A percentile compares a stretch with the other conserved stretches of the same genome.
These are phyloP conservation scores for Triticum aestivum DNA, from an alignment of 176 grass and related monocot species.

Conservation along the genomic window IWGSC_CS_RefSeq_v2.1 NC_057800.1:166818961-166819460, in stretches of 20 bases:
- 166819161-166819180: not conserved
- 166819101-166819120: slow-evolving; percentile 9
- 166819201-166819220: slow-evolving; percentile 14
- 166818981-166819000: not conserved
- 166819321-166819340: not conserved
- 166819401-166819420: slow-evolving; percentile 92
- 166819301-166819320: not conserved
- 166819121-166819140: not conserved
- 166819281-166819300: not conserved
- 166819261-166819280: not conserved
- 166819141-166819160: slow-evolving; percentile 19
- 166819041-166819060: not conserved
- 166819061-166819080: not conserved
- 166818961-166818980: not conserved
- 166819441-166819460: slow-evolving; percentile 87
- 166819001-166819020: not conserved
- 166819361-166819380: not conserved
- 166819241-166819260: not conserved
- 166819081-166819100: not conserved
- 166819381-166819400: slow-evolving; percentile 34
- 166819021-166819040: not conserved
- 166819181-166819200: not conserved
- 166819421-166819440: slow-evolving; percentile 91
- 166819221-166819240: not conserved
- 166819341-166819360: not conserved